Conservation (phyloP, 179 eudicot genomes). For the Dionaea muscipula region DNA sequence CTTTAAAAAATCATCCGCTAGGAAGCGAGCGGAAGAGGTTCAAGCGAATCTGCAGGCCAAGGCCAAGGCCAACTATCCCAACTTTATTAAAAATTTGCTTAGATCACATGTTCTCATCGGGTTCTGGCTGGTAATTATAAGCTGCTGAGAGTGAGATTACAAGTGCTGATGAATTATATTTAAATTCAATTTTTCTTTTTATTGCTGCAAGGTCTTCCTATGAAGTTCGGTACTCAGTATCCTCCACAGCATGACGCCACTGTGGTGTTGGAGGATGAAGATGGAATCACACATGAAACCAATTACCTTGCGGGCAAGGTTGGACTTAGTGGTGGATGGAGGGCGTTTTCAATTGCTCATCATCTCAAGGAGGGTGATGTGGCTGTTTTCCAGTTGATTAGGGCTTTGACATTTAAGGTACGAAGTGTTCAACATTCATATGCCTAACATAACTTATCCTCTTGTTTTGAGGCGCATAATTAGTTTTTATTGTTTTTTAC, state of each 20-base stretch:
- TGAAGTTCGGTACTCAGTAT: constrained; percentile 25
- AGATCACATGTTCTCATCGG: constrained; percentile 42
- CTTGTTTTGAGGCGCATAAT: too few relatives aligned
- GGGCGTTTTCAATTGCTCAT: constrained; percentile 52
- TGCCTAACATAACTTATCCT: too few relatives aligned
- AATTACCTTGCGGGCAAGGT: constrained; percentile 35
- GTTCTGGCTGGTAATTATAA: constrained; percentile 51
- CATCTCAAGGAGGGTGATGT: constrained; percentile 51
- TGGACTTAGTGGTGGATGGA: constrained; percentile 85
- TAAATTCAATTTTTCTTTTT: too few relatives aligned
- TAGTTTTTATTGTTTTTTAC: too few relatives aligned
- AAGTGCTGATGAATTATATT: not conserved
- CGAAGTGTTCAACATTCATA: not conserved
- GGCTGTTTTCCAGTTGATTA: constrained; percentile 46
- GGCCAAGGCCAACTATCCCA: constrained; percentile 22
- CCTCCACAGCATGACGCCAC: constrained; percentile 29
- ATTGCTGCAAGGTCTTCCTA: constrained; percentile 29
- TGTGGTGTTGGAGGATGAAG: constrained; percentile 39
- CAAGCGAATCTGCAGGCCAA: constrained; percentile 25
- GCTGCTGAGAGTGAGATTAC: not conserved
- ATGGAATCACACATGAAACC: constrained; percentile 32
- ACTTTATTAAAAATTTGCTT: constrained; percentile 43
- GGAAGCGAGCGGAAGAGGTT: constrained; percentile 38
- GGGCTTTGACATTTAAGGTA: constrained; percentile 55
- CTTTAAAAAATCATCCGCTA: constrained; percentile 12